phyloP scores from a whole-genome alignment of 768 basidiomycete species.

The Phylloporus arenicola region DNA sequence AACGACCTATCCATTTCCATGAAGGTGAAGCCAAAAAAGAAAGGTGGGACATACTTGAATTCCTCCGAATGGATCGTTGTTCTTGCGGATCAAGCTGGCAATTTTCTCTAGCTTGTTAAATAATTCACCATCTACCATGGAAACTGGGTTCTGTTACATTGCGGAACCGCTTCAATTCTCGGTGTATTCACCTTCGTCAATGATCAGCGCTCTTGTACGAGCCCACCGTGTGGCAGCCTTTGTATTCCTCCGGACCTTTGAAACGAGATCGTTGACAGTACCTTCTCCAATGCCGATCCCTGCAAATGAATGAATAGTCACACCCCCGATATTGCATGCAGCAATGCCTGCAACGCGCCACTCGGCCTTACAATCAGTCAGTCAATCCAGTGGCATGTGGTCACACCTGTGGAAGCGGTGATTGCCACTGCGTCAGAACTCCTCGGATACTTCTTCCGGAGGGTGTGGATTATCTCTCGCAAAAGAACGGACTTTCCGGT shows the following conservation, averaged over 20 bases:
- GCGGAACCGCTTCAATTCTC: not conserved
- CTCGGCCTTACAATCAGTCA: not conserved
- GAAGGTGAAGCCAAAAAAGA: not conserved
- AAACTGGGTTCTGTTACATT: slow-evolving; percentile 50
- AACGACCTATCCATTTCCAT: slow-evolving; percentile 50
- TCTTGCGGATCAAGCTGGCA: slow-evolving; percentile 58
- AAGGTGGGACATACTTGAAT: slow-evolving; percentile 59
- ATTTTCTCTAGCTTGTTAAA: slow-evolving; percentile 87
- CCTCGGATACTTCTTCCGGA: slow-evolving; percentile 52
- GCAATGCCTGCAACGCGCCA: slow-evolving; percentile 61
- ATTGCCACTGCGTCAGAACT: slow-evolving; percentile 76
- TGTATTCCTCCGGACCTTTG: slow-evolving; percentile 73
- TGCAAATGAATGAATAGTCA: slow-evolving; percentile 93
- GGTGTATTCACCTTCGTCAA: slow-evolving; percentile 61
- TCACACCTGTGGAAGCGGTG: slow-evolving; percentile 85
- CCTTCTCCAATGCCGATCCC: slow-evolving; percentile 86
- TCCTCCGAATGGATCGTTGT: slow-evolving; percentile 78
- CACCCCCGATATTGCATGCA: slow-evolving; percentile 95
- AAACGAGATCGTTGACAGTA: slow-evolving; percentile 51
- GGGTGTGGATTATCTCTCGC: slow-evolving; percentile 78
- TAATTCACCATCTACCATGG: slow-evolving; percentile 92
- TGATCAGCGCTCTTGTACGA: slow-evolving; percentile 77
- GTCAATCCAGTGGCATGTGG: not conserved
- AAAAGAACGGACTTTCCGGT: slow-evolving; percentile 96
- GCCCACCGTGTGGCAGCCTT: slow-evolving; percentile 79